phyloP scores from a whole-genome alignment of 768 basidiomycete genomes.

The Rhizopogon vinicolor region DNA sequence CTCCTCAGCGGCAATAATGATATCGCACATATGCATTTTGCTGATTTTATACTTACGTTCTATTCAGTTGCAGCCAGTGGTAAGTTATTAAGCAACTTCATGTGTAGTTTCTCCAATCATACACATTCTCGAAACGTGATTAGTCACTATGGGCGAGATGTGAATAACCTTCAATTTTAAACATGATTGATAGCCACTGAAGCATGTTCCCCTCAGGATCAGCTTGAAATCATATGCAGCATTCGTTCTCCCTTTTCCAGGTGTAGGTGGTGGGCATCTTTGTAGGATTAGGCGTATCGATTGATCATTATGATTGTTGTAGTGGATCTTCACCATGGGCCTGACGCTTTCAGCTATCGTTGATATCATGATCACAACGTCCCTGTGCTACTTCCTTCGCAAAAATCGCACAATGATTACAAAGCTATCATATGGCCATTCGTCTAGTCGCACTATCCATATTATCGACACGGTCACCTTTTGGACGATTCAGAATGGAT shows the following conservation, averaged over 20 bases:
- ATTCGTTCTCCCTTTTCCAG: conserved; percentile 9
- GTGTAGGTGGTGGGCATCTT: conserved; percentile 3
- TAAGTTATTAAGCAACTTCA: neutral
- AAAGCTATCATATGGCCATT: conserved; percentile 20
- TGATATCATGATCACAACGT: conserved; percentile 41
- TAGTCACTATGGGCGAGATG: conserved; percentile 18
- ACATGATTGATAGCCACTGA: neutral
- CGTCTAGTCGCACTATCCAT: conserved; percentile 10
- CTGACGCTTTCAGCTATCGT: conserved; percentile 39
- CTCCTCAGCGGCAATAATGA: neutral
- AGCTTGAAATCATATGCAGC: conserved; percentile 1
- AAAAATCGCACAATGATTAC: conserved; percentile 32
- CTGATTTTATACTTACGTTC: neutral
- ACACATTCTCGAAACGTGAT: conserved; percentile 1
- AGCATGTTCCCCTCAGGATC: conserved; percentile 8
- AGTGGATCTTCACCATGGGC: conserved; percentile 46
- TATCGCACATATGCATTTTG: neutral
- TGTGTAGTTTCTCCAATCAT: neutral
- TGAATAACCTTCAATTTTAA: conserved; percentile 1
- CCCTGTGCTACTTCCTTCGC: conserved; percentile 38
- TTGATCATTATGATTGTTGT: neutral
- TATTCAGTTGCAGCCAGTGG: conserved; percentile 15
- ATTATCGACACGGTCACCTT: conserved; percentile 16
- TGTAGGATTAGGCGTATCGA: conserved; percentile 6
- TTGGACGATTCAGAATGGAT: conserved; percentile 19